Evolutionary conservation across 108 stramenopile genomes (phyloP), one percentile per base, ranked within the genome.

Genomic region (Nitzschia sp.): DNA sequence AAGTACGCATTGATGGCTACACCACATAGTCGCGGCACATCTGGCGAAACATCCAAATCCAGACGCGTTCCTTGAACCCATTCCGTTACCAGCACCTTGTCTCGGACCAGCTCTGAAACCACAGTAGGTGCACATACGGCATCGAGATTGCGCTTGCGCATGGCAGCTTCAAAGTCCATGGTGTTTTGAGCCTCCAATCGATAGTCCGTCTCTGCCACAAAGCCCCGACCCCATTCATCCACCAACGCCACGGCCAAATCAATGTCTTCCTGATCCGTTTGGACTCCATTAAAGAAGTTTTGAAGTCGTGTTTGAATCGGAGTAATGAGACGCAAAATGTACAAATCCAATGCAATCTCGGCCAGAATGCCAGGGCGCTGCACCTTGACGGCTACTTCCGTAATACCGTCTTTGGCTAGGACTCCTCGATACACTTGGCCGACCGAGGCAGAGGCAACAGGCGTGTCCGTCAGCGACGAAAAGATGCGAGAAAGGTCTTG

Each of bases 151-250:
- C 88, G 74, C 28, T 77, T 80, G 47, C 78, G 42, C 94, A 95
- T 92, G 36, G 86, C 86, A 8, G 24, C 35, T 31, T 85, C 82
- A 76, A 96, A 96, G 18, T 77, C 35, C 1, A 68, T 67, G 2
- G 88, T 87, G 59, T 96, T 96, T 25, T 55, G 13, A 21, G 92
- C 94, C 71, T 96, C 95, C 30, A 87, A 74, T 18, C 80, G 66
- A 58, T 96, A 96, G 66, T 95, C 91, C n/a, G 94, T 88, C 82
- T 96, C 95, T 34, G 91, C 89, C 28, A 94, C 86, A 63, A 96
- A 94, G 21, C 95, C 92, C 15, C 87, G 72, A 2, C 91, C 95
- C 94, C 94, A 96, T 76, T 92, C 93, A 70, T 96, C 92, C 13
- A 96, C 89, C n/a, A 94, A 65, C 11, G 71, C 48, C 8, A 92